Percentiles rank a stretch among this genome's conserved stretches.
phyloP scores from a whole-genome alignment of 345 rosid species.

The Ceriops tagal region DNA sequence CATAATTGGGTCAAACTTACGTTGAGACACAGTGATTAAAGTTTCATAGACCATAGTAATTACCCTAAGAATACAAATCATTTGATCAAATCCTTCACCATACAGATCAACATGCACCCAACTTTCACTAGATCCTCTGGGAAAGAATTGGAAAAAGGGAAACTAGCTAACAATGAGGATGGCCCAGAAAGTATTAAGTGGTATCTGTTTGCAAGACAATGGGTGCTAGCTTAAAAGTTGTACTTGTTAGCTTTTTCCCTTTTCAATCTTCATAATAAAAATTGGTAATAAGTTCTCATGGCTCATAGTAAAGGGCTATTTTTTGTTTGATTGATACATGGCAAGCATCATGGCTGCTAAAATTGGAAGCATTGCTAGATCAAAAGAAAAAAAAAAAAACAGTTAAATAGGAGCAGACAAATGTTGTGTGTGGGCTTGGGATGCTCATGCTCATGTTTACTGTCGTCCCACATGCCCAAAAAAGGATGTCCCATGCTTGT shows the following conservation, averaged over 20 bases:
- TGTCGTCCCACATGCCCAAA: conserved; percentile 39
- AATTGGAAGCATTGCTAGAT: conserved; percentile 8
- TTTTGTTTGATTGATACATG: background rate
- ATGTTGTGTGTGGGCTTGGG: background rate
- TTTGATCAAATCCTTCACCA: conserved; percentile 20
- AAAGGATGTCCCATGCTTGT: conserved; percentile 18
- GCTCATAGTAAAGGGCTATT: background rate
- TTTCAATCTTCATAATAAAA: background rate
- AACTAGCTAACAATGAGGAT: no score
- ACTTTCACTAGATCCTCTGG: no score
- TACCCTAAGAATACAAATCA: conserved; percentile 28
- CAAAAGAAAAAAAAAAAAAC: background rate
- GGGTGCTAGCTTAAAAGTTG: conserved; percentile 14
- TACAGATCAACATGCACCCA: no score
- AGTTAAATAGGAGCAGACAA: conserved; percentile 1
- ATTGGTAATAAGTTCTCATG: background rate
- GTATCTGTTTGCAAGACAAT: conserved; percentile 9
- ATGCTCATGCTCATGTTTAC: conserved; percentile 20
- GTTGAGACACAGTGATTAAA: conserved; percentile 32
- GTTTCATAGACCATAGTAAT: conserved; percentile 58
- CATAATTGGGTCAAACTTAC: conserved; percentile 32
- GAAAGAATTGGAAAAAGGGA: no score
- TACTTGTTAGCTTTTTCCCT: background rate
- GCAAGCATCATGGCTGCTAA: conserved; percentile 12
- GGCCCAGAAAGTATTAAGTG: background rate